These are phyloP conservation scores for Candida sakaeoensis DNA, from an alignment of 805 yeast genomes.

Conservation along the genomic window DNA sequence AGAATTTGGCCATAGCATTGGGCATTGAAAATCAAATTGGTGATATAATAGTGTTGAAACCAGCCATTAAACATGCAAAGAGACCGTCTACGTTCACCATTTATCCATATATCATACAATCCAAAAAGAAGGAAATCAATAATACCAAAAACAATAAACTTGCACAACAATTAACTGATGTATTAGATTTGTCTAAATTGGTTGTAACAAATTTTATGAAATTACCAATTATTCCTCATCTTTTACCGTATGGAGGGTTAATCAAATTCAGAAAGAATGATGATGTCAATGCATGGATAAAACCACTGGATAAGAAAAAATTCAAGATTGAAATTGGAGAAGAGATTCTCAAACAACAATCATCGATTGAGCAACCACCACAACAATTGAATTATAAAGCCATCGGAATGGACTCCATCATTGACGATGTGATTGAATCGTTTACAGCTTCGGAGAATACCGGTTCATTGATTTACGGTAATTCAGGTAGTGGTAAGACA, in stretches of 20 bases:
- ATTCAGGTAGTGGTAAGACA: constrained; percentile 82
- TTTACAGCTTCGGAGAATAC: constrained; percentile 41
- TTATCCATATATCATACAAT: constrained; percentile 52
- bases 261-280: constrained; percentile 47
- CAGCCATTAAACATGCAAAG: constrained; percentile 33
- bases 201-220: constrained; percentile 46
- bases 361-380: constrained; percentile 29
- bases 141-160: constrained; percentile 16
- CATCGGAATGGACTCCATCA: constrained; percentile 54
- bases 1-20: constrained; percentile 51
- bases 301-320: constrained; percentile 27
- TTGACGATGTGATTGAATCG: constrained; percentile 37
- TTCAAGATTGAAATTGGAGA: constrained; percentile 47
- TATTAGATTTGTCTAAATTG: constrained; percentile 23
- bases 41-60: constrained; percentile 48
- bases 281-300: constrained; percentile 42
- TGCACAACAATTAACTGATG: constrained; percentile 16
- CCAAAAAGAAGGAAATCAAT: constrained; percentile 29
- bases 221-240: constrained; percentile 46
- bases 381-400: constrained; percentile 20
- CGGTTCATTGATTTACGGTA: constrained; percentile 66
- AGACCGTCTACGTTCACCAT: constrained; percentile 41
- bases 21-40: constrained; percentile 51
- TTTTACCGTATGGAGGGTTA: constrained; percentile 58
- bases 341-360: constrained; percentile 42